phyloP scores from a whole-genome alignment of 805 yeast genomes.

The Wickerhamiella shivajii region DNA sequence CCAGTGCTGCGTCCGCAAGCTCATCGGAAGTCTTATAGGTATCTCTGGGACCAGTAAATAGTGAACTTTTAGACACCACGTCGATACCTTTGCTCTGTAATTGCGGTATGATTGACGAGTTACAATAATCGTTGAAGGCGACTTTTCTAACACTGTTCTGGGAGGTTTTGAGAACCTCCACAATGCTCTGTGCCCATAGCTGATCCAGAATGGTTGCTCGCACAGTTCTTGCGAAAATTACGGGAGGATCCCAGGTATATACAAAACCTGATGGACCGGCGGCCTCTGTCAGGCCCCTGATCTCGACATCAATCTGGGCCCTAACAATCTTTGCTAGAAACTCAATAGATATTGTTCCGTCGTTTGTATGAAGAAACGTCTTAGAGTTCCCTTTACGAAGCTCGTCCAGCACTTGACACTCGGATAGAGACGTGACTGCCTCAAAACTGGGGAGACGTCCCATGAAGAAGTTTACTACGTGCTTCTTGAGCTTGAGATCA shows the following conservation, averaged over 20 bases:
- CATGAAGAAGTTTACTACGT: constrained; percentile 9
- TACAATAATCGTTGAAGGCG: constrained; percentile 15
- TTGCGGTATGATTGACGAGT: constrained; percentile 9
- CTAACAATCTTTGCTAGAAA: constrained; percentile 10
- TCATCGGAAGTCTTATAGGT: not conserved
- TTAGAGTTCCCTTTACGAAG: not conserved
- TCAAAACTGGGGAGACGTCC: constrained; percentile 1
- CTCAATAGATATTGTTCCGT: constrained; percentile 9
- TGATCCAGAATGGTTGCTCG: constrained; percentile 11
- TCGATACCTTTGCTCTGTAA: too few species aligned
- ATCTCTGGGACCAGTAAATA: constrained; percentile 3
- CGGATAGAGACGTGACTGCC: not conserved
- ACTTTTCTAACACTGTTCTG: constrained; percentile 2
- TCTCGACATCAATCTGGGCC: constrained; percentile 12
- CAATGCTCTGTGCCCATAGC: constrained; percentile 12
- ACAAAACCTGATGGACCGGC: constrained; percentile 7
- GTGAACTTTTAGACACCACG: constrained; percentile 2
- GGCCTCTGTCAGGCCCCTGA: not conserved
- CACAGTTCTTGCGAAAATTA: constrained; percentile 13
- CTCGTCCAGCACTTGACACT: not conserved
- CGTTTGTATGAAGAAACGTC: not conserved
- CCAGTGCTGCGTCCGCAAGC: constrained; percentile 2
- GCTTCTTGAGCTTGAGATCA: constrained; percentile 10
- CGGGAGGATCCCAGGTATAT: constrained; percentile 19
- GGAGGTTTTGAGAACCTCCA: constrained; percentile 7